phyloP scores from a whole-genome alignment of 2,329 filamentous ascomycete genomes.

The Hansfordia pulvinata region DNA sequence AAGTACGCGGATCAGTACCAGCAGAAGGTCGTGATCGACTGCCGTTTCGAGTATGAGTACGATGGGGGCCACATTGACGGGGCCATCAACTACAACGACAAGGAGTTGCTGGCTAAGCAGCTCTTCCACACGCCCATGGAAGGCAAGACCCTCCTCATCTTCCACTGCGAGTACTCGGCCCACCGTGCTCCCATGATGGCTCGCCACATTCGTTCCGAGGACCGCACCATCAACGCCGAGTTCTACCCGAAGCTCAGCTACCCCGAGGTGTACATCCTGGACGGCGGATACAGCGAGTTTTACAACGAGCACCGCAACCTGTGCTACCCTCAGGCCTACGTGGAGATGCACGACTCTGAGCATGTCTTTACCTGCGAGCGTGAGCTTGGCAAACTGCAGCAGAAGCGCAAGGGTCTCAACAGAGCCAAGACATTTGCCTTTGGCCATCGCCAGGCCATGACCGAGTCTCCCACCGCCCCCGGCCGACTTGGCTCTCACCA shows the following conservation, averaged over 20 bases:
- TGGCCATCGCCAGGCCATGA: conserved; percentile 51
- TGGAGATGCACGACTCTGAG: conserved; percentile 89
- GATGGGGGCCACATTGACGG: conserved; percentile 90
- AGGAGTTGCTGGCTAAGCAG: conserved; percentile 68
- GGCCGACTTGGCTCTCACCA: conserved; percentile 25
- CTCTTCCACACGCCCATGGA: conserved; percentile 59
- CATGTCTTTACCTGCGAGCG: conserved; percentile 89
- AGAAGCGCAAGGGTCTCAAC: conserved; percentile 67
- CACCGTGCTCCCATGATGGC: conserved; percentile 95
- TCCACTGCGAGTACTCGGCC: conserved; percentile 97
- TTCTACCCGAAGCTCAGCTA: conserved; percentile 84
- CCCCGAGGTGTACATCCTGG: conserved; percentile 91
- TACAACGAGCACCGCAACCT: conserved; percentile 65
- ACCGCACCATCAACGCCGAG: conserved; percentile 75
- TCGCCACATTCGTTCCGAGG: conserved; percentile 78
- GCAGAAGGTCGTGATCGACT: conserved; percentile 81
- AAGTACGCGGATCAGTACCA: conserved; percentile 66
- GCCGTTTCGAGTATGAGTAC: conserved; percentile 97
- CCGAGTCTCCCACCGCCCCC: conserved; percentile 45
- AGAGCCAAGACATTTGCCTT: conserved; percentile 93
- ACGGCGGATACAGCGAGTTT: conserved; percentile 92
- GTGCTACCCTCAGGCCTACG: conserved; percentile 90
- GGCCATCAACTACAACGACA: conserved; percentile 94
- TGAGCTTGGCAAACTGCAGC: conserved; percentile 85
- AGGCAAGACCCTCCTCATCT: conserved; percentile 68